phyloP scores from a whole-genome alignment of 1,284 basidiomycete genomes.

The Microbotryum saponariae region DNA sequence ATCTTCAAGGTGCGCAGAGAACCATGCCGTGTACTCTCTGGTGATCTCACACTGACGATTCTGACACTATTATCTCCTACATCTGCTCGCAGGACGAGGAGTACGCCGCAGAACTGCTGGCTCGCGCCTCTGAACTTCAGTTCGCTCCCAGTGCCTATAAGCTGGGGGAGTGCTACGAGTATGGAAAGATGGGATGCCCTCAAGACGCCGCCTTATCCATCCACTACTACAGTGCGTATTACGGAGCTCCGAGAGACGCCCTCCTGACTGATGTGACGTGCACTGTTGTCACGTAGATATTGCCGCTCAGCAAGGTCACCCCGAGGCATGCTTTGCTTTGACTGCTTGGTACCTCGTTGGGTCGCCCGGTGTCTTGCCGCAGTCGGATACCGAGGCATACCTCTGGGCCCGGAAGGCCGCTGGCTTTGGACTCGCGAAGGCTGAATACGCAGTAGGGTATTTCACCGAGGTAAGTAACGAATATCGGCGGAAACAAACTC shows the following conservation, averaged over 20 bases:
- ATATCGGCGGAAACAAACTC: not conserved
- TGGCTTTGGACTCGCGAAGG: conserved; percentile 85
- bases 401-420: conserved; percentile 90
- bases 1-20: conserved; percentile 61
- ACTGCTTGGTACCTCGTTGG: conserved; percentile 99
- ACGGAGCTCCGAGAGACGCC: not conserved
- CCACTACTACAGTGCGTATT: conserved; percentile 85
- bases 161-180: conserved; percentile 97
- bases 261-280: conserved; percentile 1
- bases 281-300: conserved; percentile 56
- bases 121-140: conserved; percentile 88
- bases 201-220: conserved; percentile 93
- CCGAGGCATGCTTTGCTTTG: conserved; percentile 93
- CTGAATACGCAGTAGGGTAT: conserved; percentile 96
- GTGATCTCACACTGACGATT: too few species aligned
- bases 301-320: conserved; percentile 92
- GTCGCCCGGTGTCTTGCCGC: conserved; percentile 91
- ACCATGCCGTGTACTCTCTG: not conserved
- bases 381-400: conserved; percentile 95
- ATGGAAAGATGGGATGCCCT: conserved; percentile 98
- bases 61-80: not conserved
- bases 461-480: conserved; percentile 63
- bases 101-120: conserved; percentile 87
- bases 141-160: conserved; percentile 95
- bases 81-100: conserved; percentile 57